These are phyloP conservation scores for Populus davidiana DNA, from an alignment of 345 rosid genomes.

Conservation along the genomic window DNA sequence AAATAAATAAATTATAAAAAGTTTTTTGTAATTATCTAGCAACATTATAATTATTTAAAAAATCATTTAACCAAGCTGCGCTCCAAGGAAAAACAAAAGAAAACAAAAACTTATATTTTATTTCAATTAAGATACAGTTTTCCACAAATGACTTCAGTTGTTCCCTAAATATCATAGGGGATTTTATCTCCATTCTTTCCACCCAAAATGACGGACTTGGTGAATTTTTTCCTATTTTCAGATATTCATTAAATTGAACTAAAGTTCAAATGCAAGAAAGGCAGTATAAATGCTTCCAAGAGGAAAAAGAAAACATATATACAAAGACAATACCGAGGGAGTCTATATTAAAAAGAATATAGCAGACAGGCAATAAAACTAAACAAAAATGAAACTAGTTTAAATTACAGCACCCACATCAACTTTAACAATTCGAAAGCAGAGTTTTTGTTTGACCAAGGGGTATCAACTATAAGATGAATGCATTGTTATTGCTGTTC, in stretches of 20 bases:
- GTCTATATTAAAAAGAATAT: background rate
- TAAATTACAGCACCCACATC: background rate
- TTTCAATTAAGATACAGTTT: background rate
- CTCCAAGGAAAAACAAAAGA: no score
- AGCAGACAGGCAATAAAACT: background rate
- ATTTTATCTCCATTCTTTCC: background rate
- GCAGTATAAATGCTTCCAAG: background rate
- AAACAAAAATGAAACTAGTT: background rate
- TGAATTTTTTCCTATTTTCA: background rate
- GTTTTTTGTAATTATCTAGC: no score
- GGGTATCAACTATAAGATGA: conserved; percentile 9
- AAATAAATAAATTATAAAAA: no score
- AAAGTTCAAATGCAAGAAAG: background rate
- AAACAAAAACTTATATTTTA: no score
- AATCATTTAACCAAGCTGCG: no score
- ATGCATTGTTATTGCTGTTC: conserved; percentile 30
- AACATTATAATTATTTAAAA: no score
- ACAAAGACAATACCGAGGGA: background rate
- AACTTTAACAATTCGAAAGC: background rate
- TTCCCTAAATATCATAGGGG: background rate
- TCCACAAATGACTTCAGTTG: background rate
- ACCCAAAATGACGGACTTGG: background rate
- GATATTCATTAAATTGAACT: background rate
- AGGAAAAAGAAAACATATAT: no score
- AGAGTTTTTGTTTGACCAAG: background rate